A percentile compares a stretch with the other conserved stretches of the same genome.
Evolutionary conservation across 108 stramenopile genomes (phyloP).

Genomic region (Skeletonema menzelii): DNA sequence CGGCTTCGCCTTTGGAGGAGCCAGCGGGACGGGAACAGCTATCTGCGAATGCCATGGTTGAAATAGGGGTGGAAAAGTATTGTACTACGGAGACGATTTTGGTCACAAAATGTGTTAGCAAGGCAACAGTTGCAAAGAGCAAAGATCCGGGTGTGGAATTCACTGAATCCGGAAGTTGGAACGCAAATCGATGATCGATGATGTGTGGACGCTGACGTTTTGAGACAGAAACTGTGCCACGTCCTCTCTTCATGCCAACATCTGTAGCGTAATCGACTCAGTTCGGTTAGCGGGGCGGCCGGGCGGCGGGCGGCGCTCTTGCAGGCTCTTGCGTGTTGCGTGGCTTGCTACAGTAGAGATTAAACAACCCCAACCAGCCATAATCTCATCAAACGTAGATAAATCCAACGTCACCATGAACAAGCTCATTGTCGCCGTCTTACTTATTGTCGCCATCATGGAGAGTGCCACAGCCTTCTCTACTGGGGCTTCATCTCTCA

Average conservation of each 20-base stretch:
- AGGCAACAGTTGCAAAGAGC: background rate
- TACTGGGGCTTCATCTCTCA: background rate
- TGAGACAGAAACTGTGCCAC: too few species aligned
- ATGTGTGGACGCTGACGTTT: too few species aligned
- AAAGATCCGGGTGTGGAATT: background rate
- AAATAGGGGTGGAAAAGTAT: background rate
- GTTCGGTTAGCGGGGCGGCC: too few species aligned
- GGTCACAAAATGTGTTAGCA: background rate
- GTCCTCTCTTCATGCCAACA: background rate
- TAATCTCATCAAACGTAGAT: background rate
- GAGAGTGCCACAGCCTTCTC: background rate
- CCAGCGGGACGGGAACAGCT: slow-evolving; percentile 50
- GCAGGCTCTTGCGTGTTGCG: too few species aligned
- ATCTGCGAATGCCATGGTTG: slow-evolving; percentile 25
- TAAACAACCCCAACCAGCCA: too few species aligned
- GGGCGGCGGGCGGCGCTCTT: too few species aligned
- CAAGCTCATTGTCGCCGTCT: slow-evolving; percentile 1
- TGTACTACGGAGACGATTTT: background rate
- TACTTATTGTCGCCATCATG: background rate
- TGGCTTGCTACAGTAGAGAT: too few species aligned
- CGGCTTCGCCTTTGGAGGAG: slow-evolving; percentile 39
- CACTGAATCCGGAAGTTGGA: too few species aligned
- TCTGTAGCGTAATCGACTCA: too few species aligned
- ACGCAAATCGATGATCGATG: too few species aligned
- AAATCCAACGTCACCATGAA: background rate